Base-by-base conservation (phyloP, 805 yeast genomes). In the Metschnikowia colocasiae region DNA sequence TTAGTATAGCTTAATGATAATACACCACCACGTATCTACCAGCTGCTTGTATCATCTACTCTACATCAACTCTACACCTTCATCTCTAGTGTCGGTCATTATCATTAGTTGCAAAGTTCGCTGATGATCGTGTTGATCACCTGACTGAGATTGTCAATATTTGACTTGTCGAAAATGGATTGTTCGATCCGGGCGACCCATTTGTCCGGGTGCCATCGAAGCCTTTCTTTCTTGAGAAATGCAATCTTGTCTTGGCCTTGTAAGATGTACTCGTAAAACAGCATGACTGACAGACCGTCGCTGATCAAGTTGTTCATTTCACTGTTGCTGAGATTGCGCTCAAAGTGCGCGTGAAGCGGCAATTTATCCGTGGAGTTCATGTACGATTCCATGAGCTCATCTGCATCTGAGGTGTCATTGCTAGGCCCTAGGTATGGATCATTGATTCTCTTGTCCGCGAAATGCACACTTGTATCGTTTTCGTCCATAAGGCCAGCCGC, bases 121-220 rank as follows among this genome's bases (percentile, higher is more conserved):
- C 49, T 53, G 16, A 54, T 35, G 27, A 56, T 41, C 15, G 18
- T 37, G 47, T 71, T 71, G 41, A 71, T 54, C 22, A 58, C 58
- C 51, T 64, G 67, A 35, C 71, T 59, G 42, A 71, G 51, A 29
- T 45, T 49, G 45, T 63, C 62, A 13, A 69, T 60, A 31, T 64
- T 54, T 26, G 64, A 63, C 53, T 50, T 47, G 46, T 64, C 65
- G 43, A 63, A 49, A n/a, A 49, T 51, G 18, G 39, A 55, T 12
- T 41, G 46, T 13, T 60, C 50, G 3, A 69, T 56, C 32, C 58
- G 59, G 9, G 60, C 58, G 9, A 59, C 56, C 82, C 83, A 77
- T 56, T 74, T 76, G 57, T 83, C 90, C 1, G 90, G 90, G 59
- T 83, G 90, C 89, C 89, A 83, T 51, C 78, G 63, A 5, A 83